Evolutionary conservation across 2,329 filamentous ascomycete genomes (phyloP), one percentile per base, ranked within the genome.

Genomic region (Diaporthe sp.): DNA sequence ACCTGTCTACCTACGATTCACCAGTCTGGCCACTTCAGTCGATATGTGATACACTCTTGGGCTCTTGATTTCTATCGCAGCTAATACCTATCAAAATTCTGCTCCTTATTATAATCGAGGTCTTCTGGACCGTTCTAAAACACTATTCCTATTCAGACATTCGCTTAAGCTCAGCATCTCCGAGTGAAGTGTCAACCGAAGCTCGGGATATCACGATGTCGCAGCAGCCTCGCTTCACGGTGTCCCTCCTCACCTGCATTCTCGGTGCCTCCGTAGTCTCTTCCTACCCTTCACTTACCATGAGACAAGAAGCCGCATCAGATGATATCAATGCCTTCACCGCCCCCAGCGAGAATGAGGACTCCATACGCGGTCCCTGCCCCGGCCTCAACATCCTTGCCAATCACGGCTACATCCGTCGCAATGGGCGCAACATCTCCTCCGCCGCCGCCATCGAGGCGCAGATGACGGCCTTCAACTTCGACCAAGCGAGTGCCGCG

Each of bases 331-430:
- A 61, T 31, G 20, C 55, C 1, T 61, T 72, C 15, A 37, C 39
- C 17, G 55, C 31, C 17, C 55, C 70, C 13, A 10, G 55, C 13
- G 25, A 60, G 12, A 61, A 49, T 9, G 55, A 72, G 12, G 53
- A 39, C 15, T 49, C 42, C 76, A 81, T 83, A 75, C 65, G 72
- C 28, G 75, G 75, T 7, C 80, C 79, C 28, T 85, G 84, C 49
- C 83, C 84, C 0, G 83, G 81, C 4, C 80, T 85, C 31, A 85
- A 85, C 63, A 80, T 81, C 0, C 73, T 85, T 17, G 83, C 83
- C 15, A 85, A 85, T 72, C 83, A 85, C 71, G 84, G 83, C 3
- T 85, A 85, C 67, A 78, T 84, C 20, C 79, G 78, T 37, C 79
- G 81, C 17, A 77, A 81, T 28, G 82, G 83, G 37, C 79, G 76